phyloP scores from a whole-genome alignment of 306 rosid genomes.

The Arachis stenosperma region DNA sequence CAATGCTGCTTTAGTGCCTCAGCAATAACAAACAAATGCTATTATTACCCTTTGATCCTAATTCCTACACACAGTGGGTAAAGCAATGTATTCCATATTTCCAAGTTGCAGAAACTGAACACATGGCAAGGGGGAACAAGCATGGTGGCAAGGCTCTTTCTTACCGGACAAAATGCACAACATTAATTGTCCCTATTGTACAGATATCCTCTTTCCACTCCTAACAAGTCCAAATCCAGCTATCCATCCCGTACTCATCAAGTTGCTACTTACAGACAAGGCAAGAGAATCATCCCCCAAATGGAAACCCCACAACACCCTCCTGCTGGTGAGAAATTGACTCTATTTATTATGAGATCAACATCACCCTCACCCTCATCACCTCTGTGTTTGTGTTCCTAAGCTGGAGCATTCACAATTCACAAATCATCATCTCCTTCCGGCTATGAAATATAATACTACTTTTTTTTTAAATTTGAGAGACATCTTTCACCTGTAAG shows the following conservation, averaged over 20 bases:
- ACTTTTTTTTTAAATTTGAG: no score
- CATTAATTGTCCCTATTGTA: slow-evolving; percentile 40
- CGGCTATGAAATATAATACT: no score
- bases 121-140: slow-evolving; percentile 9
- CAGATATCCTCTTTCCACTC: slow-evolving; percentile 23
- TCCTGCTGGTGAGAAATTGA: slow-evolving; percentile 53
- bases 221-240: slow-evolving; percentile 59
- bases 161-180: slow-evolving; percentile 34
- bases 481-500: background rate
- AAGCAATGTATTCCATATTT: slow-evolving; percentile 5
- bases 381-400: background rate
- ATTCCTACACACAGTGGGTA: background rate
- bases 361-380: slow-evolving; percentile 7
- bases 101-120: slow-evolving; percentile 12
- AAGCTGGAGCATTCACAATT: slow-evolving; percentile 19
- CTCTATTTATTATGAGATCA: slow-evolving; percentile 43
- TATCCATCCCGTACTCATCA: slow-evolving; percentile 44
- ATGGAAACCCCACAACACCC: slow-evolving; percentile 49
- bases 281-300: slow-evolving; percentile 33
- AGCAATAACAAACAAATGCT: no score
- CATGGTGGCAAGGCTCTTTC: slow-evolving; percentile 33
- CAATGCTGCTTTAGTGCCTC: no score
- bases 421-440: background rate
- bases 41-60: slow-evolving; percentile 8
- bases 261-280: slow-evolving; percentile 52